Evolutionary conservation across 2,329 filamentous ascomycete species (phyloP), one percentile per base, ranked within the genome.

Genomic region (Didymella sp.): DNA sequence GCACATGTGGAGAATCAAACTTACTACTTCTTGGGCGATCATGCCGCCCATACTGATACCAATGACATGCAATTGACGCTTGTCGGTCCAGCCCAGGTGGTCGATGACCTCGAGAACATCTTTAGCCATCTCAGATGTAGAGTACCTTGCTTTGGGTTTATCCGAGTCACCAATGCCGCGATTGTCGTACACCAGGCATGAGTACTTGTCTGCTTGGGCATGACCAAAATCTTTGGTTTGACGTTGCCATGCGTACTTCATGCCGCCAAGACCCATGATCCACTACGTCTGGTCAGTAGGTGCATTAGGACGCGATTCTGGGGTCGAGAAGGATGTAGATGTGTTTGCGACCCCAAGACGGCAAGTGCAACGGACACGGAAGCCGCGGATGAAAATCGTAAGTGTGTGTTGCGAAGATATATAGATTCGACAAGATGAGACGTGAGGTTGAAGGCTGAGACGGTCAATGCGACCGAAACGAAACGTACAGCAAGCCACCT

Each of bases 31-130:
- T 76, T 96, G 92, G 2, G 90, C 86, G 67, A 96, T 94, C 92
- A 96, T 96, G 69, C 92, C 92, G 61, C 92, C 92, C 84, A 96
- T 90, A 57, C 88, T 91, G 62, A 94, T 87, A 53, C 92, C 92
- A 30, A 90, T 81, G 49, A 96, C 74, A 77, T 96, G 87, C 13
- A 89, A 64, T 48, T 85, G 73, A 79, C 82, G 77, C 67, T 80
- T 66, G 71, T 82, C 61, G 51, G 75, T 86, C 90, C 90, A 96
- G 60, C 86, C 87, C 9, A 95, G 73, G 67, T 90, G 84, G 62
- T 87, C 83, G 19, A 85, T 68, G 17, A 95, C 79, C 68, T 95
- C 90, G 62, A 93, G 71, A 22, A 85, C 76, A 77, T 96, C 92
- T 58, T 82, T 84, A 21, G 92, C 92, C 92, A 96, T 96, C 66